phyloP scores from a whole-genome alignment of 192 early-diverging fungal genomes.

The Coemansia javaensis region DNA sequence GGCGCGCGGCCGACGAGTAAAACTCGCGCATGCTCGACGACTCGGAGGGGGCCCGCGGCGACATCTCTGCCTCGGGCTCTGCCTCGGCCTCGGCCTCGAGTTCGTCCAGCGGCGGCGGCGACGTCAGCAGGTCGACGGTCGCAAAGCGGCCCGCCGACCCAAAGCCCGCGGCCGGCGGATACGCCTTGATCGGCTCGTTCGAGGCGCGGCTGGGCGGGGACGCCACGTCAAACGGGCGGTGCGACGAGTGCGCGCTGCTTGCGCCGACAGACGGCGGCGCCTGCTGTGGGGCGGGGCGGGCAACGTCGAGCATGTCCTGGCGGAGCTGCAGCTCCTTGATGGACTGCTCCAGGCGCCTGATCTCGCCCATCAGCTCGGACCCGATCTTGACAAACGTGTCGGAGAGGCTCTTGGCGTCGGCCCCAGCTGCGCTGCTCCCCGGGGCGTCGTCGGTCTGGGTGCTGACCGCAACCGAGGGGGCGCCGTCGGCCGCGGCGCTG shows the following conservation, averaged over 20 bases:
- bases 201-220: slow-evolving; percentile 5
- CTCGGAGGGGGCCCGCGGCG: slow-evolving; percentile 20
- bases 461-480: no score
- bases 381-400: slow-evolving; percentile 42
- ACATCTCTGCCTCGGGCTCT: background rate
- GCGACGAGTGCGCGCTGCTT: slow-evolving; percentile 1
- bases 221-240: slow-evolving; percentile 17
- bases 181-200: slow-evolving; percentile 18
- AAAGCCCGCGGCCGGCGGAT: slow-evolving; percentile 4
- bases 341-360: slow-evolving; percentile 31
- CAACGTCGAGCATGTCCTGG: slow-evolving; percentile 32
- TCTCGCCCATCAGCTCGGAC: slow-evolving; percentile 42
- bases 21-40: slow-evolving; percentile 45
- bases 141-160: slow-evolving; percentile 10
- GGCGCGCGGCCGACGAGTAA: slow-evolving; percentile 39
- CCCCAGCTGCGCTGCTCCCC: no score
- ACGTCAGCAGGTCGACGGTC: slow-evolving; percentile 24
- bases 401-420: slow-evolving; percentile 26
- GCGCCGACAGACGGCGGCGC: slow-evolving; percentile 1
- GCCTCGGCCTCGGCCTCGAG: background rate
- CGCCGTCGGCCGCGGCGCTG: no score
- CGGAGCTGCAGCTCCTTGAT: slow-evolving; percentile 36
- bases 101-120: slow-evolving; percentile 14
- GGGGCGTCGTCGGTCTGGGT: no score
- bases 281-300: background rate